phyloP scores from a whole-genome alignment of 441 rosid species.

The Erodium chrysanthum region DNA sequence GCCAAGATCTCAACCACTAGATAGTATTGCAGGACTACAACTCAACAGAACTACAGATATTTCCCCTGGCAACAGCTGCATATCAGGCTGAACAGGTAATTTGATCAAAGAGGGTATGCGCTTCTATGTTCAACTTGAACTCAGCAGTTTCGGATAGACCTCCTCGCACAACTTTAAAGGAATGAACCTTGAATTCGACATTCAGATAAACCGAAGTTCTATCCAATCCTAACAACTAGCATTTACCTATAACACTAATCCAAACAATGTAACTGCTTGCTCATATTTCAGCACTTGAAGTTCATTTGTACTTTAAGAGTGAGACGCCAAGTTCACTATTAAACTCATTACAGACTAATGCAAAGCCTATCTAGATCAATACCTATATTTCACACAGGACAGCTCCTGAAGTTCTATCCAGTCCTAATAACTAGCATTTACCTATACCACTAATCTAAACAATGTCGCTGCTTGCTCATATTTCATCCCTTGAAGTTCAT shows the following conservation, averaged over 20 bases:
- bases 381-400: no score
- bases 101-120: constrained; percentile 6
- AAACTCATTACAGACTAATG: constrained; percentile 6
- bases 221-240: constrained; percentile 2
- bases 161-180: constrained; percentile 1
- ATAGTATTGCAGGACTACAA: constrained; percentile 16
- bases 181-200: neutral
- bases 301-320: constrained; percentile 1
- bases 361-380: neutral
- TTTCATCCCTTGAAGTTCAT: neutral
- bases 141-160: constrained; percentile 4
- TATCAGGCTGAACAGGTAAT: neutral
- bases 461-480: neutral
- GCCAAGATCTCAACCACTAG: constrained; percentile 16
- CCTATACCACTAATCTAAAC: neutral
- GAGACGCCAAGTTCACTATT: constrained; percentile 11
- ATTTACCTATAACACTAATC: neutral
- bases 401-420: constrained; percentile 12
- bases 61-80: constrained; percentile 4
- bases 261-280: neutral
- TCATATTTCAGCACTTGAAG: neutral
- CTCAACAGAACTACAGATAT: constrained; percentile 13
- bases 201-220: constrained; percentile 12
- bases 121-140: neutral
- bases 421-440: neutral